Percentiles rank a stretch among this genome's conserved stretches.
These are phyloP conservation scores for Nemophila menziesii DNA, from an alignment of 257 asterid genomes.

Conservation along the genomic window DNA sequence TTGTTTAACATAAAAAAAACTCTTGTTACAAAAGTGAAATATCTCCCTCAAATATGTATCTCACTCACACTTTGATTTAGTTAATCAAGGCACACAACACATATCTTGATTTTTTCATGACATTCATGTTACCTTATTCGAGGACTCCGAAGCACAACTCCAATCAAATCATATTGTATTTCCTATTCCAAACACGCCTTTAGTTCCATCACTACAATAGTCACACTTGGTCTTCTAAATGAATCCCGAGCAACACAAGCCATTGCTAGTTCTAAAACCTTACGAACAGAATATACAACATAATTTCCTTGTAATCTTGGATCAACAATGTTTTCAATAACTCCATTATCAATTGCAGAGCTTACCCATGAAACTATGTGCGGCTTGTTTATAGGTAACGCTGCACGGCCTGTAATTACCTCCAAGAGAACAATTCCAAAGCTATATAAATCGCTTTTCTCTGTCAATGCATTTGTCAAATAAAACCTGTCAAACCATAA, in stretches of 20 bases:
- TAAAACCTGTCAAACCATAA: constrained; percentile 11
- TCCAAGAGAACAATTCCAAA: constrained; percentile 32
- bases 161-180: not conserved
- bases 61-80: too few species aligned
- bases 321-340: constrained; percentile 21
- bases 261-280: constrained; percentile 28
- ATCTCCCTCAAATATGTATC: too few species aligned
- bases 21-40: too few species aligned
- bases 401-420: constrained; percentile 18
- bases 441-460: constrained; percentile 35
- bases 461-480: constrained; percentile 9
- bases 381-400: constrained; percentile 7
- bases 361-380: constrained; percentile 22
- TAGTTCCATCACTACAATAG: constrained; percentile 20
- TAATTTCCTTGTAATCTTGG: constrained; percentile 18
- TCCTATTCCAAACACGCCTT: constrained; percentile 13
- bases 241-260: constrained; percentile 19
- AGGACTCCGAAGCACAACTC: too few species aligned
- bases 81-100: too few species aligned
- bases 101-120: too few species aligned
- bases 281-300: constrained; percentile 16
- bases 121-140: too few species aligned
- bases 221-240: constrained; percentile 24
- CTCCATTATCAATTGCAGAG: constrained; percentile 10
- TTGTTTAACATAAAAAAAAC: too few species aligned